Base-by-base conservation (phyloP, 495 filamentous ascomycete species). In the Penicillium herquei region DNA sequence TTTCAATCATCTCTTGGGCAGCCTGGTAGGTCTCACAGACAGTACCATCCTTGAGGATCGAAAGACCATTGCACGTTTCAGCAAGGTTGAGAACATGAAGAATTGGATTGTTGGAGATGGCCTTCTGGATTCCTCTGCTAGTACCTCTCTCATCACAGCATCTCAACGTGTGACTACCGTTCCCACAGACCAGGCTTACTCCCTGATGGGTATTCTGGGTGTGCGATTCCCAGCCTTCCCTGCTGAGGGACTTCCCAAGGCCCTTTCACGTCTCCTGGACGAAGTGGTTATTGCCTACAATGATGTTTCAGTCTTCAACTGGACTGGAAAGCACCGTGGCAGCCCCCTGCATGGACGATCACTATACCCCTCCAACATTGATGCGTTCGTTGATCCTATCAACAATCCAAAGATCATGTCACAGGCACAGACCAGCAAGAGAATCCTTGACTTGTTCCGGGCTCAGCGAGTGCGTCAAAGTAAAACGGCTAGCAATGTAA, bases 141-240 rank as follows among this genome's bases (percentile, higher is more conserved):
- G 45, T 14, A 57, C 34, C 12, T 56, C 56, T 7, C 49, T 62
- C n/a, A 39, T 51, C 33, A 37, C 51, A 0, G 59, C 59, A 12
- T 55, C 59, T 7, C 14, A 51, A 12, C 54, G 59, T 12, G 32
- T 51, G n/a, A 54, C 50, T 33, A 62, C 59, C 26, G 51, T 55
- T 11, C 14, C 54, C 3, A 58, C 55, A 10, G 59, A 62, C 35
- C 45, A 62, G 32, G 59, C 55, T 13, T 62, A 62, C 47, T 62
- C 59, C 13, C 40, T 62, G 46, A 62, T 62, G 59, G 59, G 59
- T 51, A 55, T 62, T 33, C 34, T 62, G 1, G 59, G 59, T 6
- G 59, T 62, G 21, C 45, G 51, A 10, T 62, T 62, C 33, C 54
- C 59, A 9, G 59, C 55, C 0, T 62, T 62, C 18, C 51, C 59